Conservation (phyloP, 163 green algal species). For the Chlamydomonas reinhardtii region DNA sequence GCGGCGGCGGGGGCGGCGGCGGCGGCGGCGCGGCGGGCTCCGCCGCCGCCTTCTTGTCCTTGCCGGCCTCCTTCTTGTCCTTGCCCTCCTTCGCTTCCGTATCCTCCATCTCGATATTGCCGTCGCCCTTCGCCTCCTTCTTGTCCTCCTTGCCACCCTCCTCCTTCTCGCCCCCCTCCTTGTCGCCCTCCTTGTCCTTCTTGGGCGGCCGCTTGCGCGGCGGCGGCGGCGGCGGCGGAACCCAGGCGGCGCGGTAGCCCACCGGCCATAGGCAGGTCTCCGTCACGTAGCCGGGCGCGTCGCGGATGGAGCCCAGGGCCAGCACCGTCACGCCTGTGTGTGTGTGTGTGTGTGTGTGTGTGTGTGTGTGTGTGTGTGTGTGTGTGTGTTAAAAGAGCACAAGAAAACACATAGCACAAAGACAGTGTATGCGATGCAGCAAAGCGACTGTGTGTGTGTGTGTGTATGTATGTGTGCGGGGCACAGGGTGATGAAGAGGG, state of each 20-base stretch:
- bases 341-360: too few relatives aligned
- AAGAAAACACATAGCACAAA: too few relatives aligned
- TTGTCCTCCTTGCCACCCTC: background rate
- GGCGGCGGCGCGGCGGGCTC: background rate
- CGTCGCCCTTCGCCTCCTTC: background rate
- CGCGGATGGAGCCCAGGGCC: background rate
- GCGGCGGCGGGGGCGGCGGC: conserved; percentile 2
- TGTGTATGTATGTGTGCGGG: too few relatives aligned
- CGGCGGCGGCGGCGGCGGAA: background rate
- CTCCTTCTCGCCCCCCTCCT: background rate
- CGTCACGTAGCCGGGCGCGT: background rate
- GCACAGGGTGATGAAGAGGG: too few relatives aligned
- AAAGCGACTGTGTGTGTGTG: too few relatives aligned
- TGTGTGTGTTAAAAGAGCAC: too few relatives aligned
- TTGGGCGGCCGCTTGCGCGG: background rate
- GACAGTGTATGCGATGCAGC: too few relatives aligned
- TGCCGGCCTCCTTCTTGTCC: background rate
- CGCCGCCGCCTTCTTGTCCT: background rate
- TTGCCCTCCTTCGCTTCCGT: background rate
- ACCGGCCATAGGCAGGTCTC: conserved; percentile 26
- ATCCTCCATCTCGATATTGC: background rate
- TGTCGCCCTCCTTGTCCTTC: background rate
- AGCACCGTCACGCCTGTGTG: conserved; percentile 15
- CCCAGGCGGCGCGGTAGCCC: conserved; percentile 25
- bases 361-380: too few relatives aligned